Percentiles rank a stretch among this genome's conserved stretches.
Conservation (phyloP, 257 asterid genomes). For the Scutellaria baicalensis region DNA sequence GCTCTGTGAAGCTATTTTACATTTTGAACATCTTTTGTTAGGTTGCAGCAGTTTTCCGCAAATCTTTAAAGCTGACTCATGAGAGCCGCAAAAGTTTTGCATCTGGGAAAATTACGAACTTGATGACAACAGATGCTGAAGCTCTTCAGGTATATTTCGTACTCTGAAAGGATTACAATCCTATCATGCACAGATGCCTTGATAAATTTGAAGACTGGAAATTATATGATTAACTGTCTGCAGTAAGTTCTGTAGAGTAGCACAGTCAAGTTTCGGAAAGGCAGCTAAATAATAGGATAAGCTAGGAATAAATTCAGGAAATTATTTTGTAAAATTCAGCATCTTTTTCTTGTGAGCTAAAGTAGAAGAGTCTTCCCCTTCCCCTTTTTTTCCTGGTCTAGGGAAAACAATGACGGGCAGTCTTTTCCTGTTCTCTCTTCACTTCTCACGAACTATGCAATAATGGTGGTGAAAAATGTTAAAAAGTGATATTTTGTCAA, state of each 20-base stretch:
- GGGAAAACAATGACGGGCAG: too few species aligned
- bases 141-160: constrained; percentile 71
- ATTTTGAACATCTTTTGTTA: constrained; percentile 23
- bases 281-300: neutral
- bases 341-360: too few species aligned
- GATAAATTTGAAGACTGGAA: neutral
- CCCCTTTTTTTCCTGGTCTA: too few species aligned
- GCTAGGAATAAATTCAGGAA: neutral
- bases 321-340: neutral
- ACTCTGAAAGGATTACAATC: neutral
- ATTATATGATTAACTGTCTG: neutral
- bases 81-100: constrained; percentile 88
- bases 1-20: neutral
- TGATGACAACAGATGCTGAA: constrained; percentile 95
- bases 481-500: too few species aligned
- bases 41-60: constrained; percentile 92
- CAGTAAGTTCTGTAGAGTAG: neutral
- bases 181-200: neutral
- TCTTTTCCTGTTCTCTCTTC: too few species aligned
- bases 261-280: neutral
- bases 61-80: constrained; percentile 82
- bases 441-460: too few species aligned
- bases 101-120: constrained; percentile 84
- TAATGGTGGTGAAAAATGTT: too few species aligned
- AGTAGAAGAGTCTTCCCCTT: too few species aligned